phyloP scores from a whole-genome alignment of 129 eudicot species.

The Saussurea involucrata region DNA sequence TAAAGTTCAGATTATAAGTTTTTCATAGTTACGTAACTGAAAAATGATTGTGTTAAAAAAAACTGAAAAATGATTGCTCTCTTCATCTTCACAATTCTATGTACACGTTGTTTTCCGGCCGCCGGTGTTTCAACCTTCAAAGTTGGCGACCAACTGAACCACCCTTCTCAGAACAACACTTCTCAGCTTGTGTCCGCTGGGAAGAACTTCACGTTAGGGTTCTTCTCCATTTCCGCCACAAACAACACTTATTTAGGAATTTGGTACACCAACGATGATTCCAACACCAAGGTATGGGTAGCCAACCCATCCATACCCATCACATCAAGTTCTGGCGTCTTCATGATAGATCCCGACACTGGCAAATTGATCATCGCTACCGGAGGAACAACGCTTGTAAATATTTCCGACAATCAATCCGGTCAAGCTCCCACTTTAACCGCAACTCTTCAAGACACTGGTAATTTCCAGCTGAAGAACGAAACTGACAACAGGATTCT shows the following conservation, averaged over 20 bases:
- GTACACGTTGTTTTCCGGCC: too few relatives aligned
- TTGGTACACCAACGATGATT: slow-evolving; percentile 19
- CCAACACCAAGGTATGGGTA: slow-evolving; percentile 17
- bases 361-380: slow-evolving; percentile 16
- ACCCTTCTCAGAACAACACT: too few relatives aligned
- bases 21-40: too few relatives aligned
- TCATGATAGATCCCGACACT: slow-evolving; percentile 5
- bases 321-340: background rate
- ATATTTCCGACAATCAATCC: background rate
- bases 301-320: slow-evolving; percentile 33
- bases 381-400: slow-evolving; percentile 1
- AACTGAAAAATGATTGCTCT: too few relatives aligned
- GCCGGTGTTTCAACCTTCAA: too few relatives aligned
- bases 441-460: slow-evolving; percentile 13
- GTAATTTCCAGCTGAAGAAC: slow-evolving; percentile 20
- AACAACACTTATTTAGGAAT: slow-evolving; percentile 8
- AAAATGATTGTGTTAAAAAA: too few relatives aligned
- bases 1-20: too few relatives aligned
- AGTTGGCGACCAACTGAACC: too few relatives aligned
- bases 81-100: too few relatives aligned
- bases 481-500: slow-evolving; percentile 12
- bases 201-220: too few relatives aligned
- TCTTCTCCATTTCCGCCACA: too few relatives aligned
- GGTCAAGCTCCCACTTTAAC: background rate
- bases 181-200: too few relatives aligned